These are phyloP conservation scores for Ganoderma lingzhi DNA, from an alignment of 1,284 basidiomycete species.

Conservation along the genomic window DNA sequence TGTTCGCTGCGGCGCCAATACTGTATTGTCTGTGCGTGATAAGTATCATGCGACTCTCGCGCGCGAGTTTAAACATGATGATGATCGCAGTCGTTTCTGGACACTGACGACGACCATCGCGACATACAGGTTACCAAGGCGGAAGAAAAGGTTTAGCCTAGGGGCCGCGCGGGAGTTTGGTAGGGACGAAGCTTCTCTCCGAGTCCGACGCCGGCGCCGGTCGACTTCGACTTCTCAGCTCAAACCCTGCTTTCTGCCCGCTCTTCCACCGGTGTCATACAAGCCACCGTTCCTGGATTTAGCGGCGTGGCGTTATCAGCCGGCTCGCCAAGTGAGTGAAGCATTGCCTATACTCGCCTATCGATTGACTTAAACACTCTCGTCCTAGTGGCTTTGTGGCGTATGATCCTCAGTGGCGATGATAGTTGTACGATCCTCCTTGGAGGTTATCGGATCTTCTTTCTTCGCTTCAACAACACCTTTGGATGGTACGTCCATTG, in stretches of 20 bases:
- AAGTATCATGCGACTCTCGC: neutral
- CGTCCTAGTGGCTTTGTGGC: neutral
- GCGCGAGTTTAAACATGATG: constrained; percentile 3
- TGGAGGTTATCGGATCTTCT: neutral
- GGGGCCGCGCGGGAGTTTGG: constrained; percentile 1
- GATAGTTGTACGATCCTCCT: neutral
- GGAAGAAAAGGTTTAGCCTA: neutral
- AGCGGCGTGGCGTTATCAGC: neutral
- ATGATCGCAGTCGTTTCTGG: neutral
- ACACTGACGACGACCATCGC: neutral
- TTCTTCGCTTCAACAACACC: neutral
- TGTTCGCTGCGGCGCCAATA: neutral
- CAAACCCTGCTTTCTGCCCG: neutral
- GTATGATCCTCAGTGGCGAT: constrained; percentile 1
- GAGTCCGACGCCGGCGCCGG: neutral
- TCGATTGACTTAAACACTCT: neutral
- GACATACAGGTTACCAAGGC: constrained; percentile 1
- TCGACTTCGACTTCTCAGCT: neutral
- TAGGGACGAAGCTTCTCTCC: neutral
- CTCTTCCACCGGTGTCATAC: neutral
- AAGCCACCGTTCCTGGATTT: neutral
- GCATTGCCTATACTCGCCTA: neutral
- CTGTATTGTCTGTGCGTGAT: neutral
- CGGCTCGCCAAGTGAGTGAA: neutral
- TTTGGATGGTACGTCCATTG: neutral